phyloP scores from a whole-genome alignment of 495 filamentous ascomycete genomes.

The Podospora fimiseda region DNA sequence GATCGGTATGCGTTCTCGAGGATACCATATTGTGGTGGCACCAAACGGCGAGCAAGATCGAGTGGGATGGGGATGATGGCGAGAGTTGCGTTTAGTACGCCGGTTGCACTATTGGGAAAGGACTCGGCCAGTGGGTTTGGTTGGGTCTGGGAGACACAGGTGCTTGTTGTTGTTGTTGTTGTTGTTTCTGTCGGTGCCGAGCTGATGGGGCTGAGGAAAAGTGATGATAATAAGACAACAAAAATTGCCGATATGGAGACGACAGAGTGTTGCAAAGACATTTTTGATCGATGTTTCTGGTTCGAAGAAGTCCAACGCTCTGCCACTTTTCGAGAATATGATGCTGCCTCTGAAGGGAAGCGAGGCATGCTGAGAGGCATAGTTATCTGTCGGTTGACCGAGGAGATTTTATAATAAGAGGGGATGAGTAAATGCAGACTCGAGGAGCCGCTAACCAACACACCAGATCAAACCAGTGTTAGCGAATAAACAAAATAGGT shows the following conservation, averaged over 20 bases:
- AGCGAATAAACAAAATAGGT: neutral
- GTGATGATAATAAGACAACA: constrained; percentile 19
- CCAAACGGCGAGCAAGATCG: constrained; percentile 25
- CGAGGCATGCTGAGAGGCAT: constrained; percentile 26
- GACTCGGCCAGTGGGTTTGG: constrained; percentile 30
- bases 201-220: constrained; percentile 20
- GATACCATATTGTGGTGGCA: constrained; percentile 34
- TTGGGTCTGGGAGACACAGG: constrained; percentile 32
- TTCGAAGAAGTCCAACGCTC: constrained; percentile 16
- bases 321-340: constrained; percentile 13
- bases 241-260: constrained; percentile 20
- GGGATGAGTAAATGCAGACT: too few relatives aligned
- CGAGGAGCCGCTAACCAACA: neutral
- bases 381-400: constrained; percentile 7
- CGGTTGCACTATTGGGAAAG: constrained; percentile 35
- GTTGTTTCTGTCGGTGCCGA: constrained; percentile 14
- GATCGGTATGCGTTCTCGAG: constrained; percentile 33
- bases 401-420: too few relatives aligned
- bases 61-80: constrained; percentile 37
- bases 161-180: neutral
- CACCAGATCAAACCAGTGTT: neutral
- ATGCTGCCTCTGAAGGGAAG: constrained; percentile 17
- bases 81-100: constrained; percentile 37
- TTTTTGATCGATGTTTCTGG: constrained; percentile 16
- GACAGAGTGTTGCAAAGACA: constrained; percentile 20